Base-by-base conservation (phyloP, 2,329 filamentous ascomycete species). In the Fusarium sp. region DNA sequence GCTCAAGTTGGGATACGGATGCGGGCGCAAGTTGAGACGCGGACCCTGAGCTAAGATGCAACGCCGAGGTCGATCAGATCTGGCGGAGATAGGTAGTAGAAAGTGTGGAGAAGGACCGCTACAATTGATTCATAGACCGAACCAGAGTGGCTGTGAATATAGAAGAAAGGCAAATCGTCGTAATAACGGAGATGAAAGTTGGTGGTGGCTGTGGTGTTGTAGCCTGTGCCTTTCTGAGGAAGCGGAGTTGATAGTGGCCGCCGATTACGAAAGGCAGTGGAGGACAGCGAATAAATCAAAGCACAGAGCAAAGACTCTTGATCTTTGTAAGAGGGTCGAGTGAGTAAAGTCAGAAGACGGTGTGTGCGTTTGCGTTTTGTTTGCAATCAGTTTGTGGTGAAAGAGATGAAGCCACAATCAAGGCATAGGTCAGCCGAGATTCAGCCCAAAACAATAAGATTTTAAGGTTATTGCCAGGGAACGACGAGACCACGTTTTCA, bases 391-490 rank as follows among this genome's bases (percentile, higher is more conserved):
- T 58, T 41, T 57, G 56, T 44, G 51, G 60, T 63, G 60, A 58
- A 66, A 53, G 58, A 73, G 73, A 62, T 75, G 70, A 74, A 67
- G 73, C 72, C 75, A 73, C 69, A 69, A 53, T 63, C 57, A 70
- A 69, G 70, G 62, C 69, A 42, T 51, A 70, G 66, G 72, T 51
- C 74, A 78, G 74, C 68, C 74, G 73, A 74, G 73, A 63, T 75
- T 58, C 57, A 65, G 69, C 69, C 70, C 65, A 53, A 76, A 68
- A 69, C 45, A 64, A 69, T 63, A 69, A 63, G 57, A 69, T 63
- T 68, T 68, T 77, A 78, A 78, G 75, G 74, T 75, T 78, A 74
- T 60, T 55, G 66, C 20, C 60, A 66, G 36, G 68, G 63, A 77
- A 73, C 69, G 61, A 68, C 60, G 64, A 71, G 57, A 63, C 70